Conservation (phyloP, 1,139 yeast species). For the Yamadazyma mexicana region DNA sequence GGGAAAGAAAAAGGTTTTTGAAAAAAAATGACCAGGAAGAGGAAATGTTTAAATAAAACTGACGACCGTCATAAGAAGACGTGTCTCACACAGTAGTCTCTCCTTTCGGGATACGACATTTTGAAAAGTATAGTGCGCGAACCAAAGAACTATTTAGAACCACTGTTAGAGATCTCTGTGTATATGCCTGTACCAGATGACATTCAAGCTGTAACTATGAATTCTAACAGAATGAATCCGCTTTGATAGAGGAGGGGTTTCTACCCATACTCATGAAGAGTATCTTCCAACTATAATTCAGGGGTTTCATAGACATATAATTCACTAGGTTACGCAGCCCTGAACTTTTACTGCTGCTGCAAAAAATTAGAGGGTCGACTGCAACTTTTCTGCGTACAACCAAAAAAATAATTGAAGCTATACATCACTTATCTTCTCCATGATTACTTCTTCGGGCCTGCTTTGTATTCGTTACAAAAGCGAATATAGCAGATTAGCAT, state of each 20-base stretch:
- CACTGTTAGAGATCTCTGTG: no score
- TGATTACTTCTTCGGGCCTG: not conserved
- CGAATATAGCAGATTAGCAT: not conserved
- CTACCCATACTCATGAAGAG: no score
- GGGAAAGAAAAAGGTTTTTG: slow-evolving; percentile 1
- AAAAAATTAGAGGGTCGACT: not conserved
- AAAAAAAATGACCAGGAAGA: slow-evolving; percentile 6
- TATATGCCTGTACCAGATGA: no score
- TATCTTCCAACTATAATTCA: no score
- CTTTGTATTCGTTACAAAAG: not conserved
- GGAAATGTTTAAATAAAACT: slow-evolving; percentile 5
- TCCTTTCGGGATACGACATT: slow-evolving; percentile 2
- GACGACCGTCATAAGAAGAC: not conserved
- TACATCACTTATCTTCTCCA: not conserved
- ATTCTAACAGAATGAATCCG: no score
- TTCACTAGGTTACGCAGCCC: not conserved
- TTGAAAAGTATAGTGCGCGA: not conserved
- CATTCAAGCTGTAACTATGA: no score
- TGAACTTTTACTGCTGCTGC: not conserved
- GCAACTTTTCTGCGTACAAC: not conserved
- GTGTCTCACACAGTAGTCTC: not conserved
- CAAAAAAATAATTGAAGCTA: no score
- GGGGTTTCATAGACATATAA: no score
- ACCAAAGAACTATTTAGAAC: not conserved
- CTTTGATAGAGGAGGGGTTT: no score